These are phyloP conservation scores for Panus rudis DNA, from an alignment of 768 basidiomycete species.

Conservation along the genomic window DNA sequence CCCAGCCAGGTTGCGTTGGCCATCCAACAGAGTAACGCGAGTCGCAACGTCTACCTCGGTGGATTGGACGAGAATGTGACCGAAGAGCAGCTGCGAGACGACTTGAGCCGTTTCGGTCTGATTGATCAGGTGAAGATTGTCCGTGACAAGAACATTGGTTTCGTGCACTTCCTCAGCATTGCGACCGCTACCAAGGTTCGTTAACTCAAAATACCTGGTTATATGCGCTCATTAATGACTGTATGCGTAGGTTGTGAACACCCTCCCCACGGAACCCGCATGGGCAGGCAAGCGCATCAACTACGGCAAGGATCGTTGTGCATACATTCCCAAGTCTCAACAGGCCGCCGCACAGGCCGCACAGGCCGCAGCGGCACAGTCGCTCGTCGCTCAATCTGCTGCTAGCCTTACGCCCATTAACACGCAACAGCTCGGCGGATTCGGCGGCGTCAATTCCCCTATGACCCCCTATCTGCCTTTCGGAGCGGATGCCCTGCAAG, in stretches of 20 bases:
- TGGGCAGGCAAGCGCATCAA: conserved; percentile 98
- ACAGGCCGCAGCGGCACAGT: conserved; percentile 81
- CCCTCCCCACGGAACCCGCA: conserved; percentile 81
- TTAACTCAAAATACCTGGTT: conserved; percentile 4
- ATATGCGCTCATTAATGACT: background rate
- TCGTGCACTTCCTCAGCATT: conserved; percentile 97
- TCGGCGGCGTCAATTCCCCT: conserved; percentile 16
- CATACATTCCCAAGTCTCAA: conserved; percentile 94
- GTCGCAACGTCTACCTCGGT: conserved; percentile 93
- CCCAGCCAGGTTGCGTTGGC: conserved; percentile 81
- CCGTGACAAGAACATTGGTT: conserved; percentile 97
- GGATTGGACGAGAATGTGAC: conserved; percentile 86
- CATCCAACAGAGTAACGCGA: conserved; percentile 88
- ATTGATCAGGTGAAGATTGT: conserved; percentile 99
- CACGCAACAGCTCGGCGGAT: conserved; percentile 19
- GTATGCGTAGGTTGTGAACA: conserved; percentile 73
- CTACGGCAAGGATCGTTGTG: conserved; percentile 98
- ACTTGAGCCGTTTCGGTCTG: conserved; percentile 85
- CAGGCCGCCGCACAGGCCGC: conserved; percentile 84
- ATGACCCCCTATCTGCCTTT: conserved; percentile 31
- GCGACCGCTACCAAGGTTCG: conserved; percentile 88
- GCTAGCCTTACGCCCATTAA: conserved; percentile 28
- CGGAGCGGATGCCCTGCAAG: conserved; percentile 37
- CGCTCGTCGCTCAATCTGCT: conserved; percentile 46
- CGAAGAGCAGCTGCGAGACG: conserved; percentile 88